Evolutionary conservation across 148 eudicot genomes (phyloP), one percentile per base, ranked within the genome.

Genomic region (Amaranthus cruentus): DNA sequence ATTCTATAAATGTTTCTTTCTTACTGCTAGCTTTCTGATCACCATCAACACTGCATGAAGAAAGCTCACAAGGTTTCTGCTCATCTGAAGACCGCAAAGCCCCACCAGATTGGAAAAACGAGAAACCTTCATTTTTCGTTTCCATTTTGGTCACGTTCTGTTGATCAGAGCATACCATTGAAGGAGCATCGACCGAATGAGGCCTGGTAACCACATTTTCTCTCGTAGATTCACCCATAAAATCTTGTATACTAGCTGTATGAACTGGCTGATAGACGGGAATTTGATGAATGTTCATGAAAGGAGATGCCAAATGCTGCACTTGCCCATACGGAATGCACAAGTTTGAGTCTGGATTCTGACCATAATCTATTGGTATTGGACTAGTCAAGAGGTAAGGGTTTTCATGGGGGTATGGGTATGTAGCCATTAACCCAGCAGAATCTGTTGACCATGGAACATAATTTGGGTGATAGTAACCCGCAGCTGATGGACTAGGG

Each of bases 61-160:
- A 72, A 46, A 77, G 56, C 61, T 76, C 77, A 38, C 78, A 82
- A 59, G 46, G 66, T 75, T 58, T 78, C 44, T 78, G 89, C 77
- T 87, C 90, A 76, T 86, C 81, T 18, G 84, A 74, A 65, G 85
- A 79, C 69, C 70, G 80, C 63, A 85, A 84, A 18, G 98, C 97
- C 55, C 93, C 95, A 52, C 90, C 91, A 85, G 86, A 89, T 74
- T 91, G 92, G 82, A 95, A 95, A 75, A 95, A 82, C 13, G 98
- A 95, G 84, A 95, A 95, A 47, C 96, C 88, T 4, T 82, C 69
- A 80, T 83, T 83, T 55, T 75, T 83, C 4, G 68, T 68, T 9
- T 78, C 77, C 13, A 74, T 47, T 63, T 83, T 78, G 4, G 74
- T 75, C 63, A 75, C 28, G 47, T 83, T 81, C 57, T 78, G 83